Percentiles rank a stretch among this genome's conserved stretches.
phyloP scores from a whole-genome alignment of 2,329 filamentous ascomycete genomes.

The Teratosphaeria epicoccoides region DNA sequence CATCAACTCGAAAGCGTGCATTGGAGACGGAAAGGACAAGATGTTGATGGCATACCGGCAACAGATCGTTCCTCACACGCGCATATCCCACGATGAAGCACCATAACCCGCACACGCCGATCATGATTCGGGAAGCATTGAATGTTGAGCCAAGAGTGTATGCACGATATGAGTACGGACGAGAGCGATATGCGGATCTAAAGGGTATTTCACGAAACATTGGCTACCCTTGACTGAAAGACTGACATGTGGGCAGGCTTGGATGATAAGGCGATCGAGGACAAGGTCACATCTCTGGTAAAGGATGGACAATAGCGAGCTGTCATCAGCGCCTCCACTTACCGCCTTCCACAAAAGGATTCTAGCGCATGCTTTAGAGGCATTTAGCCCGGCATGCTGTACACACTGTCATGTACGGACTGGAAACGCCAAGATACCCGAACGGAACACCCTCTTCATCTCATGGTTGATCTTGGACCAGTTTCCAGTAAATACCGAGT shows the following conservation, averaged over 20 bases:
- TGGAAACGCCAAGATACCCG: neutral
- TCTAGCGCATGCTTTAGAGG: neutral
- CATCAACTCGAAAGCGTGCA: neutral
- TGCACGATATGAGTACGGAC: conserved; percentile 73
- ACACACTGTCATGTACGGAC: neutral
- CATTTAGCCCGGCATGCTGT: neutral
- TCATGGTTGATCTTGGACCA: neutral
- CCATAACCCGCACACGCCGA: conserved; percentile 88
- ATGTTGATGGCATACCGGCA: neutral
- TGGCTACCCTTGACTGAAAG: neutral
- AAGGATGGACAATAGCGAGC: conserved; percentile 32
- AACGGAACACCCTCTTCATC: neutral
- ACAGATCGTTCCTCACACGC: conserved; percentile 76
- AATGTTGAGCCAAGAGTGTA: conserved; percentile 78
- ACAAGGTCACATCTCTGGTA: conserved; percentile 53
- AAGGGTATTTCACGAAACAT: conserved; percentile 36
- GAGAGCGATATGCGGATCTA: conserved; percentile 55
- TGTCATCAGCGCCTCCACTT: neutral
- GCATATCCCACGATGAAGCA: conserved; percentile 99
- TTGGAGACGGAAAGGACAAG: neutral
- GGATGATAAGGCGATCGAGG: conserved; percentile 61
- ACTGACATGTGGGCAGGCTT: conserved; percentile 38
- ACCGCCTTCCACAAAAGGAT: neutral
- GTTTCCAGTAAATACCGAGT: too few species aligned
- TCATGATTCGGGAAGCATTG: conserved; percentile 84